phyloP scores from a whole-genome alignment of 768 basidiomycete genomes.

The Pholiota microspora region DNA sequence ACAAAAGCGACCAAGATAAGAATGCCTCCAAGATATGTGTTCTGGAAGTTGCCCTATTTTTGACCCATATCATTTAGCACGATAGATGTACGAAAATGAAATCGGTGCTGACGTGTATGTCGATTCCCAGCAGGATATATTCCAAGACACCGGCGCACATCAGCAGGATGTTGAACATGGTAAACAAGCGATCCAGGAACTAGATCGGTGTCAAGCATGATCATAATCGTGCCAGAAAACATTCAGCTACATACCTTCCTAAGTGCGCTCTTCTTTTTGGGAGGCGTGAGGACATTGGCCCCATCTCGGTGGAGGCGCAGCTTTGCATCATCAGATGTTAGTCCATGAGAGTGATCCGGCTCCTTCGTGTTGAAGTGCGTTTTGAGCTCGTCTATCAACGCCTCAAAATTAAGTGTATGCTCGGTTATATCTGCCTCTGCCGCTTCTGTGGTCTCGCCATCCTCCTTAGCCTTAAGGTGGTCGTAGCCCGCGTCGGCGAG shows the following conservation, averaged over 20 bases:
- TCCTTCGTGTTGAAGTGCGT: slow-evolving; percentile 55
- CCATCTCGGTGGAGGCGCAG: slow-evolving; percentile 55
- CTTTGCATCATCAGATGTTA: slow-evolving; percentile 52
- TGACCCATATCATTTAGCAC: neutral
- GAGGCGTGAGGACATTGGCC: slow-evolving; percentile 62
- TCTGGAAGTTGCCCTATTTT: slow-evolving; percentile 52
- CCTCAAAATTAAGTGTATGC: slow-evolving; percentile 44
- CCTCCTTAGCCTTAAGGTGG: slow-evolving; percentile 48
- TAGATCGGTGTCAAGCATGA: slow-evolving; percentile 22
- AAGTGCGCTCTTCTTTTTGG: slow-evolving; percentile 63
- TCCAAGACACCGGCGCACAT: slow-evolving; percentile 66
- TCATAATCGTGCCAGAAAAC: neutral
- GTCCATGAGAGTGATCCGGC: slow-evolving; percentile 47
- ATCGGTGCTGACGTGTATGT: slow-evolving; percentile 45
- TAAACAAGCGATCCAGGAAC: slow-evolving; percentile 63
- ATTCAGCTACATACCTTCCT: slow-evolving; percentile 45
- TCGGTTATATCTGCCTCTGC: slow-evolving; percentile 58
- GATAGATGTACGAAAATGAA: slow-evolving; percentile 12
- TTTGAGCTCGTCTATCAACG: slow-evolving; percentile 37
- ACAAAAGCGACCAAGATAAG: slow-evolving; percentile 66
- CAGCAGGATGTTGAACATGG: slow-evolving; percentile 67
- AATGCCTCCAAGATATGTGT: slow-evolving; percentile 70
- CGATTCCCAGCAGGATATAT: slow-evolving; percentile 61
- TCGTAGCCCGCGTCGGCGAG: slow-evolving; percentile 70
- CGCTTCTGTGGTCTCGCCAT: slow-evolving; percentile 28